phyloP scores from a whole-genome alignment of 2,329 filamentous ascomycete genomes.

The Aspergillus sp. region DNA sequence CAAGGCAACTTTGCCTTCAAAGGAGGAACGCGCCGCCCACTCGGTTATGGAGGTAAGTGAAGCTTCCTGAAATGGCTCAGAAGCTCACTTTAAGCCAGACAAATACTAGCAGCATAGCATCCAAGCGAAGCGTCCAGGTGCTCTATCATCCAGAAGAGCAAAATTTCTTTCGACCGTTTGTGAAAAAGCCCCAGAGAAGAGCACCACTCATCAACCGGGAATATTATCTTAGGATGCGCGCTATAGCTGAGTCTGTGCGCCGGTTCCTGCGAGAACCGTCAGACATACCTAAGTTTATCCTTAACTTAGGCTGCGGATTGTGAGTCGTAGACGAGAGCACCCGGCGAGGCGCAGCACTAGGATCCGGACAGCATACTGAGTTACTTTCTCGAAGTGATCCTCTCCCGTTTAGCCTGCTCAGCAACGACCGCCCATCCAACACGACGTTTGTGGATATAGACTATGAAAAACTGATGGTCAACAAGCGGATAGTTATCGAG shows the following conservation, averaged over 20 bases:
- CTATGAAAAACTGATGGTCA: slow-evolving; percentile 76
- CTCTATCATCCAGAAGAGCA: slow-evolving; percentile 78
- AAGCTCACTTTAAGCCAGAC: slow-evolving; percentile 58
- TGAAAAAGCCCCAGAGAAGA: slow-evolving; percentile 78
- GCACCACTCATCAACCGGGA: slow-evolving; percentile 90
- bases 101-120: slow-evolving; percentile 89
- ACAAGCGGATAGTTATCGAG: slow-evolving; percentile 71
- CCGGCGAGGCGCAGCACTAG: not conserved
- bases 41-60: slow-evolving; percentile 58
- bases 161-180: slow-evolving; percentile 84
- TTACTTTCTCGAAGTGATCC: slow-evolving; percentile 67
- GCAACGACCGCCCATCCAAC: slow-evolving; percentile 63
- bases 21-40: slow-evolving; percentile 52
- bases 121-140: slow-evolving; percentile 89
- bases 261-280: slow-evolving; percentile 68
- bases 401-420: slow-evolving; percentile 80
- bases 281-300: slow-evolving; percentile 69
- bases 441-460: slow-evolving; percentile 82
- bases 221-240: slow-evolving; percentile 84
- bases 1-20: slow-evolving; percentile 25
- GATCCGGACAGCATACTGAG: slow-evolving; percentile 32
- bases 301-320: slow-evolving; percentile 92
- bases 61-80: not conserved
- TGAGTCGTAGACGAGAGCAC: slow-evolving; percentile 55
- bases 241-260: slow-evolving; percentile 74